A percentile compares a stretch with the other conserved stretches of the same genome.
These are phyloP conservation scores for Eucalyptus cladocalyx DNA, from an alignment of 345 rosid species.

Conservation along the genomic window DNA sequence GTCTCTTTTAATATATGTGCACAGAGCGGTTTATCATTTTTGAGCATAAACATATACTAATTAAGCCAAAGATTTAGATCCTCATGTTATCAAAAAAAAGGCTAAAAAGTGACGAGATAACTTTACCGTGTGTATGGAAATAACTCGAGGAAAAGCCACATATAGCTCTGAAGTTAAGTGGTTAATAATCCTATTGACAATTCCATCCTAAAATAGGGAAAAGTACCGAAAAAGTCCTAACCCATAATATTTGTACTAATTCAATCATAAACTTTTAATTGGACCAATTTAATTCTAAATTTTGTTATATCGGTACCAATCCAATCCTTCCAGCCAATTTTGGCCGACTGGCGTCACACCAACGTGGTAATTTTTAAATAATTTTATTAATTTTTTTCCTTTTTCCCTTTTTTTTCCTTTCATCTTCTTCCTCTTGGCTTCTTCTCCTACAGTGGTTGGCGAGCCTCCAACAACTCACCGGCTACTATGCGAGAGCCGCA, in stretches of 20 bases:
- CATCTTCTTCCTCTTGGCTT: no score
- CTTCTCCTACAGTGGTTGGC: no score
- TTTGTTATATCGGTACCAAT: fast-evolving
- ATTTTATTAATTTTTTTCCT: no score
- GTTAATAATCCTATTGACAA: no score
- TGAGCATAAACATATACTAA: background rate
- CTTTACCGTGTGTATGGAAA: background rate
- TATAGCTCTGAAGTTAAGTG: background rate
- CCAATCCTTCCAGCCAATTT: fast-evolving
- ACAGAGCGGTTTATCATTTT: background rate
- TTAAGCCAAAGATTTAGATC: background rate
- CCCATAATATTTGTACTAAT: fast-evolving
- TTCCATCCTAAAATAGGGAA: fast-evolving
- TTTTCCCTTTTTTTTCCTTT: no score
- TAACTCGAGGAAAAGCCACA: background rate
- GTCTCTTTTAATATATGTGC: background rate
- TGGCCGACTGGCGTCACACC: fast-evolving
- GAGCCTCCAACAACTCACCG: fast-evolving
- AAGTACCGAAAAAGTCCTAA: no score
- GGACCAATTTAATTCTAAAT: fast-evolving
- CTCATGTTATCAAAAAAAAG: background rate
- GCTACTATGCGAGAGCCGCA: fast-evolving
- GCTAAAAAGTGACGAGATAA: background rate
- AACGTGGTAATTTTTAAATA: fast-evolving
- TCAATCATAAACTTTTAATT: no score